These are phyloP conservation scores for Plasmodium coatneyi DNA, from an alignment of 169 alveolate genomes.

Conservation along the genomic window DNA sequence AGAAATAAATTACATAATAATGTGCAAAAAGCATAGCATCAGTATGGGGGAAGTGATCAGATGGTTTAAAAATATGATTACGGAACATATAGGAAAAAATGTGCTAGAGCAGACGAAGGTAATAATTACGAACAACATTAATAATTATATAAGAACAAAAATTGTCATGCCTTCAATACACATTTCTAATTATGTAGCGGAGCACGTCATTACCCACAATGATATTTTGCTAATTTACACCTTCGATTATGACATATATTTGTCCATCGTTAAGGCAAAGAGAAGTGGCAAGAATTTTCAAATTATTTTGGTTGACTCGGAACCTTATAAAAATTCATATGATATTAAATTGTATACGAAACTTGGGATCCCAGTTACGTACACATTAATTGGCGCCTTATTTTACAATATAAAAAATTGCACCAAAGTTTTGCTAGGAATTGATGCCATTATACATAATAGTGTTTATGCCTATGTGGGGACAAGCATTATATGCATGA, in stretches of 20 bases:
- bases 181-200: slow-evolving; percentile 62
- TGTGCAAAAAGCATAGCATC: slow-evolving; percentile 80
- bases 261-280: slow-evolving; percentile 71
- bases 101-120: slow-evolving; percentile 55
- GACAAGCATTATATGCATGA: slow-evolving; percentile 68
- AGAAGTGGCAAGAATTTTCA: slow-evolving; percentile 48
- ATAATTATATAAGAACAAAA: slow-evolving; percentile 71
- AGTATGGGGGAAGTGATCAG: slow-evolving; percentile 83
- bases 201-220: slow-evolving; percentile 24
- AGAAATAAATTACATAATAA: slow-evolving; percentile 78
- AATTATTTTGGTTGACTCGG: slow-evolving; percentile 68
- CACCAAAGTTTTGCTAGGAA: slow-evolving; percentile 62
- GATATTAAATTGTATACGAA: slow-evolving; percentile 71
- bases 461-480: slow-evolving; percentile 72
- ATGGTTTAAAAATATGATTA: slow-evolving; percentile 78
- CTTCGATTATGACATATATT: slow-evolving; percentile 70
- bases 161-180: slow-evolving; percentile 62
- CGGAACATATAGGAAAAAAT: slow-evolving; percentile 62
- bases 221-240: slow-evolving; percentile 70
- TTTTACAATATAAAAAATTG: slow-evolving; percentile 67
- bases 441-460: slow-evolving; percentile 72
- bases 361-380: slow-evolving; percentile 72
- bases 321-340: slow-evolving; percentile 73
- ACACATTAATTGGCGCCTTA: slow-evolving; percentile 65
- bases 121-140: slow-evolving; percentile 58